These are phyloP conservation scores for Tetracladium setigerum DNA, from an alignment of 495 filamentous ascomycete species.

Conservation along the genomic window DNA sequence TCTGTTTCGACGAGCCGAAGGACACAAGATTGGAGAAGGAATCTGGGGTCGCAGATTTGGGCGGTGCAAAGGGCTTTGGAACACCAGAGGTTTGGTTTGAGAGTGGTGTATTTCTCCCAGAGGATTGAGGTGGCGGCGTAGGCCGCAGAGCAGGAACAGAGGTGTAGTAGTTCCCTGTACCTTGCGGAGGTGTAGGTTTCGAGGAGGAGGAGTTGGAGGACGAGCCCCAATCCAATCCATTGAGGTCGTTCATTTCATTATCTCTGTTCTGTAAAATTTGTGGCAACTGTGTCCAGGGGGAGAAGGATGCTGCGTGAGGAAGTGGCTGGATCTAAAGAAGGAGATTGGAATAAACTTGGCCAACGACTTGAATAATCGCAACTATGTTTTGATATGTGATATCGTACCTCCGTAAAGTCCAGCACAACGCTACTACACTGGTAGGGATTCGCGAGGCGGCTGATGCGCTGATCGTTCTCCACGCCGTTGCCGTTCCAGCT, in stretches of 20 bases:
- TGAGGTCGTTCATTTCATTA: constrained; percentile 46
- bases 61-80: constrained; percentile 40
- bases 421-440: too few species aligned
- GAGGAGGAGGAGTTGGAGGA: constrained; percentile 24
- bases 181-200: constrained; percentile 27
- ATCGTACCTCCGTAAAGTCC: too few species aligned
- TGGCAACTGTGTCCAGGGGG: too few species aligned
- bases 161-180: constrained; percentile 42
- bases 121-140: constrained; percentile 51
- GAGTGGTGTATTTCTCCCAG: constrained; percentile 14
- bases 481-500: too few species aligned
- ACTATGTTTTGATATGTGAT: too few species aligned
- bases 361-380: too few species aligned
- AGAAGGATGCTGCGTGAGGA: too few species aligned
- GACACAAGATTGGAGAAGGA: constrained; percentile 87
- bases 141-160: constrained; percentile 45
- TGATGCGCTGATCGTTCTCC: too few species aligned
- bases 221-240: constrained; percentile 41
- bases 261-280: too few species aligned
- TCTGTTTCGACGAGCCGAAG: constrained; percentile 55
- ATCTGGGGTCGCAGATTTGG: constrained; percentile 61
- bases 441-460: too few species aligned
- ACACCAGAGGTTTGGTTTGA: constrained; percentile 24
- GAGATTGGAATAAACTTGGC: too few species aligned
- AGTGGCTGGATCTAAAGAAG: too few species aligned